Conservation (phyloP, 1,139 yeast species). For the Groenewaldozyma auringiensis region DNA sequence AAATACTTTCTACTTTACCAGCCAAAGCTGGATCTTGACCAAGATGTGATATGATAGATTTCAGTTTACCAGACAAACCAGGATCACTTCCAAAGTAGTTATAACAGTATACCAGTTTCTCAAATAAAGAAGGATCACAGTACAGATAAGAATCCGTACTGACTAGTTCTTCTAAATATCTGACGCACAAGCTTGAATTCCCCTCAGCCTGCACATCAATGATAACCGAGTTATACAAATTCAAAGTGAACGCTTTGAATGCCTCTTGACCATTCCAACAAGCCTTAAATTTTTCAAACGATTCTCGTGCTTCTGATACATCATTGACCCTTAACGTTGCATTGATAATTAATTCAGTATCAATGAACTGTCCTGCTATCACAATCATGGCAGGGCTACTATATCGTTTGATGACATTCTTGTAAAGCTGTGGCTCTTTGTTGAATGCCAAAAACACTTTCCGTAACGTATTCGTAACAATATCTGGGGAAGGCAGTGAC, state of each 20-base stretch:
- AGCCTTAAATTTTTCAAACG: background rate
- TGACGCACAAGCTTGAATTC: background rate
- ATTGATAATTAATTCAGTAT: background rate
- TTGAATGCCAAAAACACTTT: constrained; percentile 12
- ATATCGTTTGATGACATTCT: constrained; percentile 11
- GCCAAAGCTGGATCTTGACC: background rate
- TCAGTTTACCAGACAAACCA: background rate
- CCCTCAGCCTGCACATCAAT: background rate
- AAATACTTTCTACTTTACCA: background rate
- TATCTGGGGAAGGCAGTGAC: constrained; percentile 18
- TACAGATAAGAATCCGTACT: background rate
- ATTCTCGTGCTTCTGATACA: background rate
- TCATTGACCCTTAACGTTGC: background rate
- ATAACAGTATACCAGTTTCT: background rate
- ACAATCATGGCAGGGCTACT: constrained; percentile 12
- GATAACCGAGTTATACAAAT: background rate
- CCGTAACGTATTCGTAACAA: constrained; percentile 16
- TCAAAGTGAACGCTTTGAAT: background rate
- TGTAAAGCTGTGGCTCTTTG: constrained; percentile 7
- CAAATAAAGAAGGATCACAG: background rate
- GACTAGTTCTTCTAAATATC: background rate
- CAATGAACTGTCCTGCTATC: constrained; percentile 14
- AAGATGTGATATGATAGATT: background rate
- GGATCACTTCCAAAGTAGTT: too few species aligned
- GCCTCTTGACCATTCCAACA: background rate